A percentile compares a stretch with the other conserved stretches of the same genome.
Evolutionary conservation across 1,284 basidiomycete species (phyloP).

Genomic region (Cryptococcus sp.): DNA sequence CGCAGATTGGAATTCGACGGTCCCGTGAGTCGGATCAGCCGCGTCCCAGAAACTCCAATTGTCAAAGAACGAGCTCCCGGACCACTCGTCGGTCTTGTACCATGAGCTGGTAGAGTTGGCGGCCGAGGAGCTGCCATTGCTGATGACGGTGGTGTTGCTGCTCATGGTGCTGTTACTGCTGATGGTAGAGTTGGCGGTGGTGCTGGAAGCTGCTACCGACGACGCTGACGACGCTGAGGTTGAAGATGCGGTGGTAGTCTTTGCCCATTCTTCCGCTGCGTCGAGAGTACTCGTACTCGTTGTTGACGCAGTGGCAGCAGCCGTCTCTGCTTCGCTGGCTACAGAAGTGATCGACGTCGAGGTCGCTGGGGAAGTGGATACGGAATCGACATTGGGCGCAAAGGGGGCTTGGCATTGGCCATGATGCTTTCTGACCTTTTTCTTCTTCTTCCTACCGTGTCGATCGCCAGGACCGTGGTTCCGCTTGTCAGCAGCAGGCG

Average conservation of each 20-base stretch:
- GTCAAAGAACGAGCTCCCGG: slow-evolving; percentile 65
- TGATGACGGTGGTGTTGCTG: slow-evolving; percentile 4
- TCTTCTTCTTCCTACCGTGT: slow-evolving; percentile 27
- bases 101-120: background rate
- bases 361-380: slow-evolving; percentile 1
- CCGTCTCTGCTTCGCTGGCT: slow-evolving; percentile 2
- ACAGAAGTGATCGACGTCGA: background rate
- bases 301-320: slow-evolving; percentile 3
- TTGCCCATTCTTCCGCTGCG: slow-evolving; percentile 17
- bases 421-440: slow-evolving; percentile 1
- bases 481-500: slow-evolving; percentile 4
- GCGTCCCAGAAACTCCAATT: slow-evolving; percentile 74
- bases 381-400: slow-evolving; percentile 1
- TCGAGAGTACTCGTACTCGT: slow-evolving; percentile 9
- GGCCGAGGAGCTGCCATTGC: slow-evolving; percentile 16
- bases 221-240: background rate
- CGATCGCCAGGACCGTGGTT: slow-evolving; percentile 12
- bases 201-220: background rate
- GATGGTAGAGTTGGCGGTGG: slow-evolving; percentile 8
- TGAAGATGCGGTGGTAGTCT: slow-evolving; percentile 15
- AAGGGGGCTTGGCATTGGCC: slow-evolving; percentile 19
- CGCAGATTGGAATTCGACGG: slow-evolving; percentile 51
- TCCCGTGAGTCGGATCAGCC: slow-evolving; percentile 78
- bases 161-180: slow-evolving; percentile 12
- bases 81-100: slow-evolving; percentile 20